Conservation (phyloP, 176 grass and related monocot species). For the Ensete glaucum region DNA sequence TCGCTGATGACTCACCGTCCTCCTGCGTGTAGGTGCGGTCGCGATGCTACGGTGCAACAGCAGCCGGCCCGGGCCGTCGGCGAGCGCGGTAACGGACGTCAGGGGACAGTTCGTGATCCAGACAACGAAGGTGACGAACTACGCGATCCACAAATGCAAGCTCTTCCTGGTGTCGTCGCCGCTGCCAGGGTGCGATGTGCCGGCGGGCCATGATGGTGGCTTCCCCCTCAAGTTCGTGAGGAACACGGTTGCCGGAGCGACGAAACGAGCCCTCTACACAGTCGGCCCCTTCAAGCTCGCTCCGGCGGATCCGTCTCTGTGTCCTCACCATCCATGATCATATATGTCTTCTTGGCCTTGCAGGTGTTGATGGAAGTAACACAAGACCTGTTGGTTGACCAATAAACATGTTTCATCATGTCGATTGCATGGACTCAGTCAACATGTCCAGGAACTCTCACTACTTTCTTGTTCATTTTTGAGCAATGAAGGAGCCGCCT, state of each 20-base stretch:
- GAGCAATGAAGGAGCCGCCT: too few relatives aligned
- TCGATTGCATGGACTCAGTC: too few relatives aligned
- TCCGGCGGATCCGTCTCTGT: not conserved
- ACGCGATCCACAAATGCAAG: not conserved
- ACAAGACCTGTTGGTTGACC: too few relatives aligned
- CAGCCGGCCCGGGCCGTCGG: not conserved
- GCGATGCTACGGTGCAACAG: not conserved
- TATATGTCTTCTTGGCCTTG: too few relatives aligned
- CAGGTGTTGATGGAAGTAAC: too few relatives aligned
- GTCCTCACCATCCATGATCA: constrained; percentile 1
- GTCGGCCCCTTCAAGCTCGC: not conserved
- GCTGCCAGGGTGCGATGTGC: not conserved
- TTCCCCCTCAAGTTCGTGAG: not conserved
- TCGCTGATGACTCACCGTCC: too few relatives aligned
- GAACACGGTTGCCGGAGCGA: not conserved
- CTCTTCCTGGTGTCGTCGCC: constrained; percentile 5
- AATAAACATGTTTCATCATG: too few relatives aligned
- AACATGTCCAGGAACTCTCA: too few relatives aligned
- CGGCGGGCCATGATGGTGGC: not conserved
- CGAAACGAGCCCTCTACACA: not conserved
- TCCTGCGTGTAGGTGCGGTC: not conserved
- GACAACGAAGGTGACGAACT: not conserved
- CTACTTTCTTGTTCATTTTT: too few relatives aligned
- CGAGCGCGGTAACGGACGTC: not conserved
- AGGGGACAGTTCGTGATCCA: not conserved